Percentiles rank a stretch among this genome's conserved stretches.
These are phyloP conservation scores for Xylariaceae sp. DNA, from an alignment of 2,329 filamentous ascomycete genomes.

Conservation along the genomic window DNA sequence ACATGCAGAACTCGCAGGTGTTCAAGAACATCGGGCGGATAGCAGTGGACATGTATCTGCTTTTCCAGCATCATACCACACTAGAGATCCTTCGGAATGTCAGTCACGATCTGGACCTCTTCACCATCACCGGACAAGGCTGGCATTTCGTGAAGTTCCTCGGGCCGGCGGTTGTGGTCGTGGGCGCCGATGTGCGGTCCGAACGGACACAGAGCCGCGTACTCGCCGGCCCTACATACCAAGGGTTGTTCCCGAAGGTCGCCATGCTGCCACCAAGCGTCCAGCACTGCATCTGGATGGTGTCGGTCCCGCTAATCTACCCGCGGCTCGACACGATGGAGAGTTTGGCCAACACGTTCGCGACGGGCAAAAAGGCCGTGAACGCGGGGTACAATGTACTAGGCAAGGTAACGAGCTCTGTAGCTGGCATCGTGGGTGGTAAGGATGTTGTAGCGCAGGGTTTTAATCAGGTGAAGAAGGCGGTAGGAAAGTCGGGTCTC, in stretches of 20 bases:
- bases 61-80: constrained; percentile 98
- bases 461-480: constrained; percentile 94
- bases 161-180: constrained; percentile 86
- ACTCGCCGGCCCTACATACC: constrained; percentile 94
- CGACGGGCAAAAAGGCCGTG: constrained; percentile 94
- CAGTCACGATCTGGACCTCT: constrained; percentile 86
- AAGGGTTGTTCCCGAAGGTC: constrained; percentile 95
- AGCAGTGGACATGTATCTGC: constrained; percentile 95
- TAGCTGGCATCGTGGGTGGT: constrained; percentile 93
- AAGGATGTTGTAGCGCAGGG: constrained; percentile 92
- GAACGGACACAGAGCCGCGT: constrained; percentile 91
- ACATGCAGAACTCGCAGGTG: constrained; percentile 97
- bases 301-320: constrained; percentile 90
- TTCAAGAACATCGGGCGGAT: constrained; percentile 98
- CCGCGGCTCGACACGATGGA: constrained; percentile 91
- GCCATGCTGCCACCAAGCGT: constrained; percentile 89
- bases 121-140: constrained; percentile 94
- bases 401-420: constrained; percentile 92
- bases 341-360: constrained; percentile 87
- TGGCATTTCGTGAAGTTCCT: constrained; percentile 99
- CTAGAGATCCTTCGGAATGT: constrained; percentile 91
- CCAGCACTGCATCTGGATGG: constrained; percentile 96
- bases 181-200: constrained; percentile 89
- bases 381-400: constrained; percentile 96
- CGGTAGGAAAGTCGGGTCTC: constrained; percentile 90